phyloP scores from a whole-genome alignment of 2,329 filamentous ascomycete species.

The Epichloe bromicola region DNA sequence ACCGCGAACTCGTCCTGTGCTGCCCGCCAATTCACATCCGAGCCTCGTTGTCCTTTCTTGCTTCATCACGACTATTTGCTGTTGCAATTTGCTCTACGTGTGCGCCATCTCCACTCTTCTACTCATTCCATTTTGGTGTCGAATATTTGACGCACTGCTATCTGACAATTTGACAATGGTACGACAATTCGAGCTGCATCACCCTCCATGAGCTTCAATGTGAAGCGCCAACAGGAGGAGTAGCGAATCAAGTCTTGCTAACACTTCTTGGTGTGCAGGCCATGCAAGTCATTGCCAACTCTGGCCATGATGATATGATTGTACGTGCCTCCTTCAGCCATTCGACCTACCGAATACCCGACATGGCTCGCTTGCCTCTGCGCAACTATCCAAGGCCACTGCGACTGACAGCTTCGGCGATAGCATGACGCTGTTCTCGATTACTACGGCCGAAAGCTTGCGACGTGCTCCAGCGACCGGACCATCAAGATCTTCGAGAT shows the following conservation, averaged over 20 bases:
- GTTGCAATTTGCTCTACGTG: not conserved
- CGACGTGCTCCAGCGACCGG: constrained; percentile 94
- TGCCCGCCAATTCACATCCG: not conserved
- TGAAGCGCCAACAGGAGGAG: no score
- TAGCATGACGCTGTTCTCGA: constrained; percentile 97
- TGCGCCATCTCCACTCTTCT: not conserved
- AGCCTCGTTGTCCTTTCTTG: not conserved
- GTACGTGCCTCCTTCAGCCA: constrained; percentile 44
- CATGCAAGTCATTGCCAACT: constrained; percentile 32
- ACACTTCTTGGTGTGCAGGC: constrained; percentile 19
- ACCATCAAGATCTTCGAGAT: constrained; percentile 99
- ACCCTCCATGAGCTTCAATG: no score
- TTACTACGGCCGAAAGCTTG: constrained; percentile 92
- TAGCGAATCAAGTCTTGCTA: constrained; percentile 8
- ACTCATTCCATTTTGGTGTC: not conserved
- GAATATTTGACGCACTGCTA: not conserved
- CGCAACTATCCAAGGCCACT: not conserved
- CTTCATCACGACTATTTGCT: not conserved
- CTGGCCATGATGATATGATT: constrained; percentile 94
- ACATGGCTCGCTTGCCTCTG: not conserved
- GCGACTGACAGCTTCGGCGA: constrained; percentile 9
- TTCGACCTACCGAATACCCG: not conserved
- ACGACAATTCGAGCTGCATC: not conserved
- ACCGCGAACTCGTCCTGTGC: not conserved
- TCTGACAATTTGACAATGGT: constrained; percentile 4